Percentiles rank a stretch among this genome's conserved stretches.
Evolutionary conservation across 306 rosid species (phyloP).

Genomic region (Morella rubra): DNA sequence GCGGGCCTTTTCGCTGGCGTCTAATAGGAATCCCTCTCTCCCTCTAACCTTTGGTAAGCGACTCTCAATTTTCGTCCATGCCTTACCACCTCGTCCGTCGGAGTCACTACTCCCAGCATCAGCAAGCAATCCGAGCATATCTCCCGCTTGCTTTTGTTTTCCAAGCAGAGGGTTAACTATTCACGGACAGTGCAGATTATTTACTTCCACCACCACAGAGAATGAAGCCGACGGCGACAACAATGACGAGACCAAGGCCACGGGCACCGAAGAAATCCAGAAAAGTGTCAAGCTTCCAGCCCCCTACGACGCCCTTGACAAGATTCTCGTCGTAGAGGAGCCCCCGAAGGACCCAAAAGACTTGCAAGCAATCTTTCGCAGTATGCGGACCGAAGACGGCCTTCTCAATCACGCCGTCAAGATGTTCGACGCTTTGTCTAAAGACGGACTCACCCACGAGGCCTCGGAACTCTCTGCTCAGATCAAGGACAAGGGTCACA

Average conservation of each 20-base stretch:
- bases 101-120: neutral
- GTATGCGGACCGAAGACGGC: constrained; percentile 56
- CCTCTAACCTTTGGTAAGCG: neutral
- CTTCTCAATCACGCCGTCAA: constrained; percentile 62
- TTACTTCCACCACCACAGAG: neutral
- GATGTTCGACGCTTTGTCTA: constrained; percentile 92
- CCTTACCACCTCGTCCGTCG: neutral
- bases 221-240: neutral
- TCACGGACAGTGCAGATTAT: neutral
- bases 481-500: constrained; percentile 73
- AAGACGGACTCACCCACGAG: constrained; percentile 70
- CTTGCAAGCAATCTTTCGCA: constrained; percentile 67
- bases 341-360: constrained; percentile 58
- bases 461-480: constrained; percentile 65
- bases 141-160: neutral
- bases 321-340: constrained; percentile 53
- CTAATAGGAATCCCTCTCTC: neutral
- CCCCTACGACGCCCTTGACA: constrained; percentile 52
- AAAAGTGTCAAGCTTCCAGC: too few species aligned
- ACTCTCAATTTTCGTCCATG: neutral
- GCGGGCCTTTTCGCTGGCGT: neutral
- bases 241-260: neutral
- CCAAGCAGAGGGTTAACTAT: neutral
- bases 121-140: neutral
- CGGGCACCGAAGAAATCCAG: neutral